Evolutionary conservation across 768 basidiomycete species (phyloP).

Genomic region (Pleurotus citrinopileatus): DNA sequence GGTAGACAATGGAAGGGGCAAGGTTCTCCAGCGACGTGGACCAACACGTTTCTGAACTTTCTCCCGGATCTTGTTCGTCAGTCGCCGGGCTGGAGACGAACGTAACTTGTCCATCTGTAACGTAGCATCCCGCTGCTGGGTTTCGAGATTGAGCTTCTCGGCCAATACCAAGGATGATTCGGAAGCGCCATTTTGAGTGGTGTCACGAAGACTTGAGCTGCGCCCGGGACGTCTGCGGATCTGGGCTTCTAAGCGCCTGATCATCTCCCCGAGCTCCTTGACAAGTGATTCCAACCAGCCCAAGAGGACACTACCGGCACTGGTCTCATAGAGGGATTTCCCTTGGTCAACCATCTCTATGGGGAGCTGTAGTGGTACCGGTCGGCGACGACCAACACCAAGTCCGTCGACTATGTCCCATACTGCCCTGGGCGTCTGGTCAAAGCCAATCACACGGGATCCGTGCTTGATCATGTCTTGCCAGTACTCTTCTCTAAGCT

Average conservation of each 20-base stretch:
- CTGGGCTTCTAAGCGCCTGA: background rate
- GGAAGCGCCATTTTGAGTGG: background rate
- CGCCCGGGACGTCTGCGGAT: background rate
- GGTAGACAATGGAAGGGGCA: background rate
- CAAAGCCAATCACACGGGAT: conserved; percentile 33
- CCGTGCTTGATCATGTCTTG: conserved; percentile 38
- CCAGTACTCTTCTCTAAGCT: conserved; percentile 36
- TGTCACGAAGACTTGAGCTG: background rate
- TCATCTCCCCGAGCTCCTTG: background rate
- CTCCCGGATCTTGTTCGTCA: background rate
- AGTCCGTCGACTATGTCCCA: conserved; percentile 30
- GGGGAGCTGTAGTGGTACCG: conserved; percentile 18
- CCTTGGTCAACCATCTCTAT: conserved; percentile 22
- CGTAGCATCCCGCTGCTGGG: background rate
- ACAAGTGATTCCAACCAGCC: background rate
- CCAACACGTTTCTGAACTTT: background rate
- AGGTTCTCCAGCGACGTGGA: background rate
- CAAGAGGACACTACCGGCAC: background rate
- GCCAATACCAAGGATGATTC: too few species aligned
- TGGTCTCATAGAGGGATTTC: conserved; percentile 12
- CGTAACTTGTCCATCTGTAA: background rate
- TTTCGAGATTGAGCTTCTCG: background rate
- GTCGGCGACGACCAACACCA: conserved; percentile 15
- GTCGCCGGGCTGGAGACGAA: background rate
- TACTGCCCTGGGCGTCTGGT: conserved; percentile 30